These are phyloP conservation scores for Babesia ovis DNA, from an alignment of 169 alveolate species.

Conservation along the genomic window DNA sequence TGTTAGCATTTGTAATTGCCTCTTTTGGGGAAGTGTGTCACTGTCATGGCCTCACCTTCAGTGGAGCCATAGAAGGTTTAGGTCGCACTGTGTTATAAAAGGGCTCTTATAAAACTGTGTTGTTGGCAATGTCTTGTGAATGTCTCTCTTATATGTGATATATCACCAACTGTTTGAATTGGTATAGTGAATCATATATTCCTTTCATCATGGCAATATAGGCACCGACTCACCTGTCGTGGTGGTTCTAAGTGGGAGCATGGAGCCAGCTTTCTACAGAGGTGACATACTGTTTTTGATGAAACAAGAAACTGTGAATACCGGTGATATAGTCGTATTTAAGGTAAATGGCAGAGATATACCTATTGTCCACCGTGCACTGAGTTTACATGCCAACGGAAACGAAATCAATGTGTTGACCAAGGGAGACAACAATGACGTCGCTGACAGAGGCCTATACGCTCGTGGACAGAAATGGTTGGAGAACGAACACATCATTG, in stretches of 20 bases:
- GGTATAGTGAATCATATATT: too few species aligned
- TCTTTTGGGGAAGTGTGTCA: too few species aligned
- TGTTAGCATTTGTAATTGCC: too few species aligned
- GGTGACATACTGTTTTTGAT: conserved; percentile 89
- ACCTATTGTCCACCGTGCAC: conserved; percentile 91
- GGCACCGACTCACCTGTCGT: conserved; percentile 90
- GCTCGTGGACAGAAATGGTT: conserved; percentile 85
- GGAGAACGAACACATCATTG: conserved; percentile 81
- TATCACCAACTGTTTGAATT: too few species aligned
- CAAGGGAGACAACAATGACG: conserved; percentile 91
- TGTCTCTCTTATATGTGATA: too few species aligned
- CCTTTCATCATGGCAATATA: conserved; percentile 33
- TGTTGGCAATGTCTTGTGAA: too few species aligned
- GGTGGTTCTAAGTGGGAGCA: conserved; percentile 91
- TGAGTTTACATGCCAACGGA: conserved; percentile 77
- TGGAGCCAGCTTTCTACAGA: conserved; percentile 92
- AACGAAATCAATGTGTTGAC: conserved; percentile 82
- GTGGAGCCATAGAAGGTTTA: too few species aligned
- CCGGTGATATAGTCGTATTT: conserved; percentile 77
- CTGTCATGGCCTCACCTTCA: too few species aligned
- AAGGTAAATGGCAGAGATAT: conserved; percentile 84
- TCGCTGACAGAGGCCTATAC: conserved; percentile 90
- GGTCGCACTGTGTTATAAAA: too few species aligned
- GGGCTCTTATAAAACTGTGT: too few species aligned
- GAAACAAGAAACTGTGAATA: conserved; percentile 64